Evolutionary conservation across 2,329 filamentous ascomycete species (phyloP).

Genomic region (Botrytis medusae): DNA sequence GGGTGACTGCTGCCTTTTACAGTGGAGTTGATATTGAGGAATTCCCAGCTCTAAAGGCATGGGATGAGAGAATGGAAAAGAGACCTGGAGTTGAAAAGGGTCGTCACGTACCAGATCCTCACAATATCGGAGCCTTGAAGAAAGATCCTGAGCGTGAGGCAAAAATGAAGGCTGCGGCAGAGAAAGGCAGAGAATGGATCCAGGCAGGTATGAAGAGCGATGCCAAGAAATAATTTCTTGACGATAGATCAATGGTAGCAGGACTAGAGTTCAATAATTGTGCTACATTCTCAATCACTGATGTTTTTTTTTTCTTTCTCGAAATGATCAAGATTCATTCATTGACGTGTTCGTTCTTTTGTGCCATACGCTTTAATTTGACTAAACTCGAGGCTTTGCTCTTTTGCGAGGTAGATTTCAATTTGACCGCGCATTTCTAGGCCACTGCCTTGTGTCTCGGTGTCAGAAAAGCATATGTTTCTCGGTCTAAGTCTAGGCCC

Average conservation of each 20-base stretch:
- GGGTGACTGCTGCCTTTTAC: slow-evolving; percentile 37
- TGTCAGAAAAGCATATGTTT: background rate
- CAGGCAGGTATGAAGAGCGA: slow-evolving; percentile 60
- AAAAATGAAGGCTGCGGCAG: slow-evolving; percentile 58
- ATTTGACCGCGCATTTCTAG: background rate
- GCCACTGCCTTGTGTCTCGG: background rate
- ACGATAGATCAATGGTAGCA: background rate
- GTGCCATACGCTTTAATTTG: background rate
- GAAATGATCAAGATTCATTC: background rate
- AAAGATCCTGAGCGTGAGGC: slow-evolving; percentile 43
- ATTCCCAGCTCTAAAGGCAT: slow-evolving; percentile 73
- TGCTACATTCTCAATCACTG: background rate
- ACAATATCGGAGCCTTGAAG: slow-evolving; percentile 57
- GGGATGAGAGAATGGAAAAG: slow-evolving; percentile 69
- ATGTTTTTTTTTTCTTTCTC: too few relatives aligned
- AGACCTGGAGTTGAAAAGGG: slow-evolving; percentile 75
- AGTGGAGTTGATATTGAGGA: slow-evolving; percentile 68
- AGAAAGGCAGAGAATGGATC: slow-evolving; percentile 60
- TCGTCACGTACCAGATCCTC: slow-evolving; percentile 65
- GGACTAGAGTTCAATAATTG: too few relatives aligned
- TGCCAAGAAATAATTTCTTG: slow-evolving; percentile 32
- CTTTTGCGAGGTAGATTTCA: background rate
- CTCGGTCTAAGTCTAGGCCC: background rate
- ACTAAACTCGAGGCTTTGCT: background rate
- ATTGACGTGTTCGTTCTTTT: background rate